Conservation (phyloP, 1,139 yeast genomes). For the Magnusiomyces suaveolens region DNA sequence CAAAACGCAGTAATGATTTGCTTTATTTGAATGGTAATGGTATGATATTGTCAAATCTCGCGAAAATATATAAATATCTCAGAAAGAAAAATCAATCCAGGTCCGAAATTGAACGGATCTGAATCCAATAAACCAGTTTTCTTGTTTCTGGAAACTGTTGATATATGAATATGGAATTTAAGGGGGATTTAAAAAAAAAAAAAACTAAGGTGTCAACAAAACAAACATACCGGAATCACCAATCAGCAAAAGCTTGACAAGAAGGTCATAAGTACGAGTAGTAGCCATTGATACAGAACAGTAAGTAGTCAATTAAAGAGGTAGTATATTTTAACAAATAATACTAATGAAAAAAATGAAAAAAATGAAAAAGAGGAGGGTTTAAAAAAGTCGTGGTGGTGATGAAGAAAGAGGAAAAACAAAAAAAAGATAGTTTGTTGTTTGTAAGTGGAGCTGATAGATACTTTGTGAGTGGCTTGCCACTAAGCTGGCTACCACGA, state of each 20-base stretch:
- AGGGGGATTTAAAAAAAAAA: too few relatives aligned
- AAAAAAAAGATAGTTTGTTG: not conserved
- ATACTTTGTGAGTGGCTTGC: too few relatives aligned
- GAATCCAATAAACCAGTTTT: too few relatives aligned
- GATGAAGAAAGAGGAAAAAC: not conserved
- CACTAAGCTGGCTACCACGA: too few relatives aligned
- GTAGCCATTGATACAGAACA: slow-evolving; percentile 25
- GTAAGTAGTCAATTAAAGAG: not conserved
- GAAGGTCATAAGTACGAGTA: slow-evolving; percentile 82
- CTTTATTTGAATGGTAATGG: not conserved
- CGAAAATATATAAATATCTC: too few relatives aligned
- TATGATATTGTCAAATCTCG: not conserved
- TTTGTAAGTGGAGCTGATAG: not conserved
- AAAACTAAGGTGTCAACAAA: too few relatives aligned
- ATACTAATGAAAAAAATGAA: not conserved
- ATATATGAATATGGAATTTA: too few relatives aligned
- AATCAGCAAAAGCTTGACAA: slow-evolving; percentile 84
- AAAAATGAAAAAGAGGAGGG: not conserved
- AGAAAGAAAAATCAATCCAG: too few relatives aligned
- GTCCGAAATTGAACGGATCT: too few relatives aligned
- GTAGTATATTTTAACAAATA: not conserved
- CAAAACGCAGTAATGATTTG: too few relatives aligned
- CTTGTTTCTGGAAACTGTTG: too few relatives aligned
- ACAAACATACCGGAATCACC: slow-evolving; percentile 82
- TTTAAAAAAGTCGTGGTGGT: too few relatives aligned